Evolutionary conservation across 2,329 filamentous ascomycete genomes (phyloP).

Genomic region (Helicocarpus griseus): DNA sequence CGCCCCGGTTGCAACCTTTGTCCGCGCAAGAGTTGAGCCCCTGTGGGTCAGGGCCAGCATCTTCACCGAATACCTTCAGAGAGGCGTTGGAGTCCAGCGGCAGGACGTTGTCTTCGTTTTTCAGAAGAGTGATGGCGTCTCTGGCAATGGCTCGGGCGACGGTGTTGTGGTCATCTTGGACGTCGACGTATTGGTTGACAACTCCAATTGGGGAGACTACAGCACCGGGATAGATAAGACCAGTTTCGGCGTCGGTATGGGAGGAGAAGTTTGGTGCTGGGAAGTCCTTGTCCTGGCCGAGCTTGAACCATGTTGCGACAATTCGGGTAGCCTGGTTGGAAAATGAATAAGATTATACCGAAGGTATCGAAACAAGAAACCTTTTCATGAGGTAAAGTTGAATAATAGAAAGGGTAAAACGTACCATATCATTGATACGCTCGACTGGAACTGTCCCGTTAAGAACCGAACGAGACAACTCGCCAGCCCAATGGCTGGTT

Average conservation of each 20-base stretch:
- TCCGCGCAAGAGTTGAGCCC: slow-evolving; percentile 60
- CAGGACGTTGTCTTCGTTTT: slow-evolving; percentile 50
- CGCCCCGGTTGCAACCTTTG: slow-evolving; percentile 58
- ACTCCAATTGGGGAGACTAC: slow-evolving; percentile 51
- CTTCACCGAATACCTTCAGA: slow-evolving; percentile 40
- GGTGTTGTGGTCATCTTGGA: slow-evolving; percentile 43
- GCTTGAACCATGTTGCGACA: slow-evolving; percentile 47
- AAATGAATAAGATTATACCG: background rate
- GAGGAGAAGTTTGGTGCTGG: slow-evolving; percentile 51
- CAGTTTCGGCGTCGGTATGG: slow-evolving; percentile 47
- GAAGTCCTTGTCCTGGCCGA: slow-evolving; percentile 49
- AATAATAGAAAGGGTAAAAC: background rate
- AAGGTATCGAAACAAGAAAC: too few species aligned
- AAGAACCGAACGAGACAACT: slow-evolving; percentile 45
- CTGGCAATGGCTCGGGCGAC: slow-evolving; percentile 43
- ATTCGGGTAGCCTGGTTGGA: slow-evolving; percentile 42
- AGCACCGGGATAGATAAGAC: slow-evolving; percentile 48
- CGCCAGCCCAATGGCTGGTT: slow-evolving; percentile 45
- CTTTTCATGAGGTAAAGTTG: too few species aligned
- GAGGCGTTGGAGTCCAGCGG: slow-evolving; percentile 35
- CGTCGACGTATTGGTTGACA: slow-evolving; percentile 60
- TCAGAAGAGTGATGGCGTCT: slow-evolving; percentile 51
- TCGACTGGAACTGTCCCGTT: slow-evolving; percentile 50
- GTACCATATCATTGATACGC: slow-evolving; percentile 44
- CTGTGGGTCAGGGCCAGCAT: slow-evolving; percentile 44